These are phyloP conservation scores for Globisporangium irregulare DNA, from an alignment of 352 stramenopile genomes.

Conservation along the genomic window DNA sequence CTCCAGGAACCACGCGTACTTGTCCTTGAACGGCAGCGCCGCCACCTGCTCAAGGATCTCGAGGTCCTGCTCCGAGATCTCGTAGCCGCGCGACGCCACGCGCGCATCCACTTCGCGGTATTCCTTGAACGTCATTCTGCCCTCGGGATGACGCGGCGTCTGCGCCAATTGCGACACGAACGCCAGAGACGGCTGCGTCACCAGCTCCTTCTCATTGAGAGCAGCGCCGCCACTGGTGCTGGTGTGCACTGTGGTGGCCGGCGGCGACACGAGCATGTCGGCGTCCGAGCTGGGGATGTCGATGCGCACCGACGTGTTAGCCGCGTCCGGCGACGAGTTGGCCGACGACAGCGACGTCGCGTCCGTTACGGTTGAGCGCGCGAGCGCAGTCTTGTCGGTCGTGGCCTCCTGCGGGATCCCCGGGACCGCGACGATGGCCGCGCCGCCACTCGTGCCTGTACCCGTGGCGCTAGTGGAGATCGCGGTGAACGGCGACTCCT, in stretches of 20 bases:
- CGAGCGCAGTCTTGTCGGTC: conserved; percentile 18
- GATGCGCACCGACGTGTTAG: conserved; percentile 24
- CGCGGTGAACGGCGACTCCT: conserved; percentile 48
- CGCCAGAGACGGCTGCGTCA: conserved; percentile 77
- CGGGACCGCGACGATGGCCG: conserved; percentile 8
- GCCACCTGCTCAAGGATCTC: conserved; percentile 86
- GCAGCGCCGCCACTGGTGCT: background rate
- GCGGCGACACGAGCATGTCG: conserved; percentile 40
- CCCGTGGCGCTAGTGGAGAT: background rate
- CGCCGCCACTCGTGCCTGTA: background rate
- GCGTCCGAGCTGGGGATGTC: conserved; percentile 39
- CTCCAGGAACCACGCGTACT: conserved; percentile 85
- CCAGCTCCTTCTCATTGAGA: conserved; percentile 52
- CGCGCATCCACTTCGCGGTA: conserved; percentile 85
- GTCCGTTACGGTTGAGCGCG: conserved; percentile 15
- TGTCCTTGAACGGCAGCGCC: conserved; percentile 84
- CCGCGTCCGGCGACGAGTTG: conserved; percentile 10
- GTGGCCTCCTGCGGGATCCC: background rate
- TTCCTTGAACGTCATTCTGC: conserved; percentile 87
- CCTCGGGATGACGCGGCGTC: conserved; percentile 75
- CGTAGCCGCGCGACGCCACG: conserved; percentile 80
- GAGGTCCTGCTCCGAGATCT: conserved; percentile 86
- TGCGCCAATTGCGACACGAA: conserved; percentile 86
- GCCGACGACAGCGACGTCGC: conserved; percentile 17
- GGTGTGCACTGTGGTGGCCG: conserved; percentile 10